These are phyloP conservation scores for Naumovozyma castellii DNA, from an alignment of 805 yeast genomes.

Conservation along the genomic window DNA sequence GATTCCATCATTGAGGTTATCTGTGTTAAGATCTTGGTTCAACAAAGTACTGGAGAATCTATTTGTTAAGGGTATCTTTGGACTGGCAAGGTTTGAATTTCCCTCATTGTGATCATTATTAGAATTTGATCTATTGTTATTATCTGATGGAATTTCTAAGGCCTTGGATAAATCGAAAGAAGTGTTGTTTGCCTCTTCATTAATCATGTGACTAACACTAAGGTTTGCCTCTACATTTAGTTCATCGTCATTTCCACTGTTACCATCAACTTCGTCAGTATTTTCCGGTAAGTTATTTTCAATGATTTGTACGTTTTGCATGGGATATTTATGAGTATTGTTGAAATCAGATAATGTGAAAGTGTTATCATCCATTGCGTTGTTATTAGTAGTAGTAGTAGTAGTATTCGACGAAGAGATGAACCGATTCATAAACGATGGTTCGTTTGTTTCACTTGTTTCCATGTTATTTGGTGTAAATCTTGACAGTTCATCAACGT, in stretches of 20 bases:
- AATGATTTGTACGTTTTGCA: not conserved
- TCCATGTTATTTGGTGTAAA: not conserved
- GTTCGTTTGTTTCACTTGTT: no score
- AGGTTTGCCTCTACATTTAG: not conserved
- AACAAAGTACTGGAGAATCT: constrained; percentile 14
- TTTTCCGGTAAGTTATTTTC: not conserved
- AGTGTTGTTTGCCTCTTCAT: constrained; percentile 8
- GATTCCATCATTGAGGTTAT: not conserved
- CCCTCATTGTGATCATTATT: not conserved
- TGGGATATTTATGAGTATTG: not conserved
- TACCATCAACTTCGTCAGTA: no score
- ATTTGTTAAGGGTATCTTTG: constrained; percentile 16
- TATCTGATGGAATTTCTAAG: constrained; percentile 13
- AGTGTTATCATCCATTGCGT: not conserved
- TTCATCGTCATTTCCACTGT: not conserved
- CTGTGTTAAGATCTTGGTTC: constrained; percentile 3
- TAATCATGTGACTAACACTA: not conserved
- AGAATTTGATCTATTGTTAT: not conserved
- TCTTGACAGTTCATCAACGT: constrained; percentile 1
- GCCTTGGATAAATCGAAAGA: constrained; percentile 27
- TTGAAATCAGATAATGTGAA: not conserved
- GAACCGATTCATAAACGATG: no score
- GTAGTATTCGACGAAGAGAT: no score
- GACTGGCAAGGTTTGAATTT: constrained; percentile 3
- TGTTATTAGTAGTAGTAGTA: constrained; percentile 1